Evolutionary conservation across 371 early-diverging fungal genomes (phyloP).

Genomic region (Mortierella sp.): DNA sequence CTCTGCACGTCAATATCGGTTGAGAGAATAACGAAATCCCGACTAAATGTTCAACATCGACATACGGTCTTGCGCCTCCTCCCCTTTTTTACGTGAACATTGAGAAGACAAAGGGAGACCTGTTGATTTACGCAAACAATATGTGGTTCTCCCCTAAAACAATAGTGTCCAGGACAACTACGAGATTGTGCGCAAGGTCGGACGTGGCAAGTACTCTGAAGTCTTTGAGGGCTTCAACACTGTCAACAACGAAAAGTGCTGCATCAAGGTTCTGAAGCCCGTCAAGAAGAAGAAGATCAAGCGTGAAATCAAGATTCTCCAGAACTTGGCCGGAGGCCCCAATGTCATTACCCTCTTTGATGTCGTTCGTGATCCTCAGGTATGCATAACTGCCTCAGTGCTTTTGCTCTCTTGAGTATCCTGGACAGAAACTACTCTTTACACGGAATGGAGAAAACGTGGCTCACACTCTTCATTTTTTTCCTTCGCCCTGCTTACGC

Average conservation of each 20-base stretch:
- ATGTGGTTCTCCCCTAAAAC: background rate
- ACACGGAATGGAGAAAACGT: too few relatives aligned
- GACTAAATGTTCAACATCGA: conserved; percentile 5
- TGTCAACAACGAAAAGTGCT: conserved; percentile 82
- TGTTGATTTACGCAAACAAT: background rate
- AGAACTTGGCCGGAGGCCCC: conserved; percentile 94
- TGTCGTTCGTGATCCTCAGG: conserved; percentile 96
- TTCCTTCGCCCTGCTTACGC: background rate
- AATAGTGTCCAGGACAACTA: conserved; percentile 93
- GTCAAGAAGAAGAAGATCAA: conserved; percentile 99
- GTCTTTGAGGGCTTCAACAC: conserved; percentile 98
- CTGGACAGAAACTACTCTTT: background rate
- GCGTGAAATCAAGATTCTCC: conserved; percentile 98
- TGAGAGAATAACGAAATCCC: background rate
- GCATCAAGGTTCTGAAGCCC: conserved; percentile 99
- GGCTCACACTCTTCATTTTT: background rate
- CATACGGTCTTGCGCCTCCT: background rate
- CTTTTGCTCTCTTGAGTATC: background rate
- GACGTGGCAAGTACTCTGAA: conserved; percentile 99
- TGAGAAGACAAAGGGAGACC: background rate
- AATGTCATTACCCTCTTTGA: conserved; percentile 96
- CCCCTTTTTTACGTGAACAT: conserved; percentile 1
- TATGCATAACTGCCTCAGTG: conserved; percentile 34
- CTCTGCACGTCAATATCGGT: conserved; percentile 1
- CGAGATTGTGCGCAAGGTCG: conserved; percentile 96